phyloP scores from a whole-genome alignment of 83 land plant genomes.

The Picea mariana region DNA sequence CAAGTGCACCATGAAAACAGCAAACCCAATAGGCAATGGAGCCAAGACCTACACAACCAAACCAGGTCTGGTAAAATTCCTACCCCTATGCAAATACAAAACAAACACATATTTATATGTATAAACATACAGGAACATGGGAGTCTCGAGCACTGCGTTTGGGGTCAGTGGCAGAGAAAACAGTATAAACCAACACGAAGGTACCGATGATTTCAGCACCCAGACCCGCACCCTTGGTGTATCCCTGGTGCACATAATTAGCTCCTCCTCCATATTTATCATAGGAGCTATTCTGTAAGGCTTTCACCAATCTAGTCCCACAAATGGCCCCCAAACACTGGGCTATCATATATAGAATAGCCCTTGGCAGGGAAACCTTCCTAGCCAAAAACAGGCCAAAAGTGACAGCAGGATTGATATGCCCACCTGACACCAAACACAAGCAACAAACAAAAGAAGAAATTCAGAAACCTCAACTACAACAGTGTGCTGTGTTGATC shows the following conservation, averaged over 20 bases:
- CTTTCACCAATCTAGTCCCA: conserved; percentile 60
- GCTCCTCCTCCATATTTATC: conserved; percentile 52
- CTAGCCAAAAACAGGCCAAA: conserved; percentile 61
- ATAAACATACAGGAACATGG: conserved; percentile 49
- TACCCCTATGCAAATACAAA: no score
- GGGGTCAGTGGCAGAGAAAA: conserved; percentile 62
- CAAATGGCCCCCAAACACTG: conserved; percentile 64
- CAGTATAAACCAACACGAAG: conserved; percentile 57
- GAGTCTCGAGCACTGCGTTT: conserved; percentile 58
- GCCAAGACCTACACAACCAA: neutral
- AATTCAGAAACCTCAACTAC: no score
- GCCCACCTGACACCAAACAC: conserved; percentile 41
- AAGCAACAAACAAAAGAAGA: no score
- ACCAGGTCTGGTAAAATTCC: no score
- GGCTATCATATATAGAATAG: conserved; percentile 57
- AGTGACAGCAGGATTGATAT: conserved; percentile 69
- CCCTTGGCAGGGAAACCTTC: conserved; percentile 59
- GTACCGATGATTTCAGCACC: conserved; percentile 69
- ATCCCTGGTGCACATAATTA: conserved; percentile 33
- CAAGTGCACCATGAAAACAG: neutral
- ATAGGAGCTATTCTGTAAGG: conserved; percentile 36
- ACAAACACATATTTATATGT: neutral
- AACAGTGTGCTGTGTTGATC: no score
- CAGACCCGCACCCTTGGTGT: conserved; percentile 45
- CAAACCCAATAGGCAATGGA: conserved; percentile 5